Evolutionary conservation across 192 early-diverging fungal species (phyloP), one percentile per base, ranked within the genome.

Genomic region (Radiomyces spectabilis): DNA sequence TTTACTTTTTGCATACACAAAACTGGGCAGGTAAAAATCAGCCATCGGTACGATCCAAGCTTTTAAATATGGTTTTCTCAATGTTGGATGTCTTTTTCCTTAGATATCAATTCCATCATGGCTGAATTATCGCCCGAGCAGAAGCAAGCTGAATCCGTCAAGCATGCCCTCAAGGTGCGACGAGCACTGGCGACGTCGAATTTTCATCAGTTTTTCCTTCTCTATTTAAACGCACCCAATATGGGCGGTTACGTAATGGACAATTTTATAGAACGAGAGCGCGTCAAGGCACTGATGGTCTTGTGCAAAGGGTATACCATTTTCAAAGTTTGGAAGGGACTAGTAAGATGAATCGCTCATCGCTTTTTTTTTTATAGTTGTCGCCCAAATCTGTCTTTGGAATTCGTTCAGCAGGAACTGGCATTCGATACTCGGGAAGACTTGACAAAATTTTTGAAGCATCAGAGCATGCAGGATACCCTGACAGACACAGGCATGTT

Each of bases 161-260:
- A 66, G 34, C 93, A 96, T 62, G 94, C 96, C 26, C 78, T 99
- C 19, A 54, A 73, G 26, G 90, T 99, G 27, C 87, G 94, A 25
- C 75, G 81, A 8, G 77, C 88, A 6, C 61, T 96, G 42, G 81
- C 86, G 10, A 83, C 81, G 1, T 83, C 85, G 25, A 91, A 99
- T 77, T 95, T 92, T 65, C 85, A 89, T 65, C 66, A 71, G 16
- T 79, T 95, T 53, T 99, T 99, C 67, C 53, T 66, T 39, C 69
- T 97, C 33, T 94, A 93, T 64, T 57, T 69, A 26, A 55, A 35
- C 13, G 82, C 87, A 4, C 94, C 94, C 5, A 86, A 92, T 62
- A 89, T 96, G 89, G 82, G 85, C 33, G 78, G 72, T 6, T 94
- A 89, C 68, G 64, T 99, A 15, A 92, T 99, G 79, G 92, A 96